Percentiles rank a stretch among this genome's conserved stretches.
Evolutionary conservation across 2,329 filamentous ascomycete species (phyloP).

Genomic region (Nemania serpens): DNA sequence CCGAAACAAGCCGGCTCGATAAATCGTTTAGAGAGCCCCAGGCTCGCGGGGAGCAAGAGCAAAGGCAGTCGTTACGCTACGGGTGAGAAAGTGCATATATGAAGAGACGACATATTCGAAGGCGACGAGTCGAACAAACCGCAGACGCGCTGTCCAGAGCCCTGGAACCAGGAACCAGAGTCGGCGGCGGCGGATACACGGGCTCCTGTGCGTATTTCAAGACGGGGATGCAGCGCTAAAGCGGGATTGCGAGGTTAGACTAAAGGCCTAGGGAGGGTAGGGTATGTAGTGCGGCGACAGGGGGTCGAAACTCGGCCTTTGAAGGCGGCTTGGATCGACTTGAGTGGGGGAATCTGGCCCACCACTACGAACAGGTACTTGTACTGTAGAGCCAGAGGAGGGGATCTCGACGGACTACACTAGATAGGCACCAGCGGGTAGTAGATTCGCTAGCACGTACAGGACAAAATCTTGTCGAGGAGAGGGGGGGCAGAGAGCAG

Average conservation of each 20-base stretch:
- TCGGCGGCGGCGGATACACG: constrained; percentile 4
- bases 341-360: constrained; percentile 20
- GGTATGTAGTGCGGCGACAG: constrained; percentile 19
- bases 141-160: background rate
- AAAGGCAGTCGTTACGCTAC: constrained; percentile 13
- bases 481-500: constrained; percentile 1
- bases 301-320: constrained; percentile 14
- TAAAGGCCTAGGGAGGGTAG: background rate
- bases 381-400: background rate
- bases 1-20: too few relatives aligned
- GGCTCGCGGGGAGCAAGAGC: constrained; percentile 17
- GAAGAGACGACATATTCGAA: constrained; percentile 23
- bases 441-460: background rate
- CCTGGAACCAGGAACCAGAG: constrained; percentile 9
- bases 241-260: constrained; percentile 6
- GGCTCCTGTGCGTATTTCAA: constrained; percentile 13
- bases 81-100: constrained; percentile 6
- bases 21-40: background rate
- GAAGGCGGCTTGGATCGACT: constrained; percentile 17
- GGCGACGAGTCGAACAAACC: constrained; percentile 1
- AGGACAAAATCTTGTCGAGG: background rate
- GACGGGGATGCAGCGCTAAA: constrained; percentile 11
- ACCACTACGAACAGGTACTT: constrained; percentile 5
- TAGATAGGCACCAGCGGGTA: background rate
- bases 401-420: background rate